Evolutionary conservation across 2,329 filamentous ascomycete species (phyloP).

Genomic region (Diaporthe capsici): DNA sequence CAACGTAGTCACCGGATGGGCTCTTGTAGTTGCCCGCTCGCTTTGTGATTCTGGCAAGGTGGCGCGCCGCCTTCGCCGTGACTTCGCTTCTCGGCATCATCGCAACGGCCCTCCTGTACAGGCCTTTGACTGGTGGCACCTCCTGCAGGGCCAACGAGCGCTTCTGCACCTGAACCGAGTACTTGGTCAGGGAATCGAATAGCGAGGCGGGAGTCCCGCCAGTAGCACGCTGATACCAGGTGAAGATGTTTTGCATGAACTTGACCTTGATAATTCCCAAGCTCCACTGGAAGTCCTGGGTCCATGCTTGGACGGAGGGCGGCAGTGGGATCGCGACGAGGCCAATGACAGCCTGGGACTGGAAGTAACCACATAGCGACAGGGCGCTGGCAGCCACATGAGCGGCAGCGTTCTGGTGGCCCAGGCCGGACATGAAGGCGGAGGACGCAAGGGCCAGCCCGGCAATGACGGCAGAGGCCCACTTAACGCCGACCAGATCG

Average conservation of each 20-base stretch:
- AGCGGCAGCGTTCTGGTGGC: conserved; percentile 88
- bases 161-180: conserved; percentile 82
- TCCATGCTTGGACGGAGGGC: conserved; percentile 87
- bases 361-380: conserved; percentile 89
- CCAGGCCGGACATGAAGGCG: conserved; percentile 84
- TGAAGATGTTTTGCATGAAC: conserved; percentile 84
- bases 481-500: conserved; percentile 84
- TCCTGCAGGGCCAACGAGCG: conserved; percentile 62
- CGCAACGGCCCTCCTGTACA: conserved; percentile 50
- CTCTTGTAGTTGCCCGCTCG: conserved; percentile 54
- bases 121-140: conserved; percentile 50
- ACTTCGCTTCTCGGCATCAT: conserved; percentile 49
- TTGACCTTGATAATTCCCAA: conserved; percentile 88
- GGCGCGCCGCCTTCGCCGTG: conserved; percentile 20
- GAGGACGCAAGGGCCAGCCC: conserved; percentile 83
- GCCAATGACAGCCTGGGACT: conserved; percentile 86
- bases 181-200: conserved; percentile 76
- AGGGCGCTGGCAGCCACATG: conserved; percentile 89
- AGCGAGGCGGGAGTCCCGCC: conserved; percentile 83
- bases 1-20: conserved; percentile 63
- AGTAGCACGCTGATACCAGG: conserved; percentile 90
- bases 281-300: conserved; percentile 92
- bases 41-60: conserved; percentile 37
- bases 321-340: conserved; percentile 82
- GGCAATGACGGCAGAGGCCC: conserved; percentile 83